Conservation (phyloP, 176 grass and related monocot genomes). For the Oryza longistaminata region DNA sequence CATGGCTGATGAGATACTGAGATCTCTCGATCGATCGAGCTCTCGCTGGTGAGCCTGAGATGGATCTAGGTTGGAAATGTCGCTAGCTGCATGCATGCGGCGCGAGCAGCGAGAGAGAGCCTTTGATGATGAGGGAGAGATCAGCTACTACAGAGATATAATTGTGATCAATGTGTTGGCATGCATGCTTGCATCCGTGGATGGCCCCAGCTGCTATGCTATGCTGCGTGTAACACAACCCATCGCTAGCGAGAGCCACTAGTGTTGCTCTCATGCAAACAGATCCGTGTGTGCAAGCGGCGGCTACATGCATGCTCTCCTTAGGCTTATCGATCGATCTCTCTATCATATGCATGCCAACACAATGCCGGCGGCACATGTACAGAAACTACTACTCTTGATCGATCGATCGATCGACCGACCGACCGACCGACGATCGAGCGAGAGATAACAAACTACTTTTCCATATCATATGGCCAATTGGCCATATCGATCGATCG, state of each 20-base stretch:
- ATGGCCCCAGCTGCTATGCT: not conserved
- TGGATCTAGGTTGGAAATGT: not conserved
- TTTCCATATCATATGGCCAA: slow-evolving; percentile 43
- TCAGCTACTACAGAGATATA: too few relatives aligned
- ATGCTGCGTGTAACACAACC: not conserved
- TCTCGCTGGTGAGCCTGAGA: too few relatives aligned
- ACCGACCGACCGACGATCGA: not conserved
- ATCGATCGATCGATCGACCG: not conserved
- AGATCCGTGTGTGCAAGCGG: slow-evolving; percentile 30
- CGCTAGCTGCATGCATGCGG: not conserved
- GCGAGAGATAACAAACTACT: slow-evolving; percentile 4
- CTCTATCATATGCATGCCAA: not conserved
- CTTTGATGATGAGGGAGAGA: too few relatives aligned
- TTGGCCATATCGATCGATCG: slow-evolving; percentile 30
- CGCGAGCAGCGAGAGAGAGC: not conserved
- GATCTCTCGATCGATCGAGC: too few relatives aligned
- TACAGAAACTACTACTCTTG: not conserved
- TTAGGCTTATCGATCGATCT: not conserved
- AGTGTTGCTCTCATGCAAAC: slow-evolving; percentile 34
- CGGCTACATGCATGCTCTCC: slow-evolving; percentile 24
- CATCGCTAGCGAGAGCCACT: not conserved
- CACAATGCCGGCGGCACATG: not conserved
- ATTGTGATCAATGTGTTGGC: not conserved
- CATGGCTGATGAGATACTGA: not conserved
- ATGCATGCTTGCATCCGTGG: not conserved